Conservation (phyloP, 371 early-diverging fungal species). For the Gilbertella persicaria region DNA sequence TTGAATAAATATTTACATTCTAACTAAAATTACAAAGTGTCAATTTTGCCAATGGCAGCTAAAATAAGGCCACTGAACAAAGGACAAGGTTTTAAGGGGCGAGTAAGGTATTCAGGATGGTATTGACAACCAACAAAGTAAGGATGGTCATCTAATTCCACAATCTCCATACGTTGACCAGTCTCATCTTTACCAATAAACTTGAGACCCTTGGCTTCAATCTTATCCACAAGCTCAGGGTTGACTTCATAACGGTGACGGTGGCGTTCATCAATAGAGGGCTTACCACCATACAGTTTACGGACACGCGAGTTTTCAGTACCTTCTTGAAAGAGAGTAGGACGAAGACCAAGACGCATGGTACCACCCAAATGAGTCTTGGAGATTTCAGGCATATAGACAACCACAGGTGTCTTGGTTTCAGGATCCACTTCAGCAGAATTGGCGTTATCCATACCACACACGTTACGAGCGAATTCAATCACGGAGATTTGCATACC, state of each 20-base stretch:
- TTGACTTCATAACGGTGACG: slow-evolving; percentile 99
- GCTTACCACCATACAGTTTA: slow-evolving; percentile 71
- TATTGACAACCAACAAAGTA: slow-evolving; percentile 98
- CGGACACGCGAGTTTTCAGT: slow-evolving; percentile 61
- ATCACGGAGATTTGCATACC: slow-evolving; percentile 99
- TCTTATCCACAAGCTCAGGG: slow-evolving; percentile 71
- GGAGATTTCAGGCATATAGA: slow-evolving; percentile 97
- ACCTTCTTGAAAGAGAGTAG: slow-evolving; percentile 78
- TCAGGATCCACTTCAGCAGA: slow-evolving; percentile 86
- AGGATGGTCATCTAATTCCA: slow-evolving; percentile 92
- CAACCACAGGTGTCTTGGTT: slow-evolving; percentile 75
- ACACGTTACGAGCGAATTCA: slow-evolving; percentile 97
- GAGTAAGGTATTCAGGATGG: slow-evolving; percentile 99
- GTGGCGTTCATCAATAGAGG: slow-evolving; percentile 89
- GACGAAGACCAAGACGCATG: slow-evolving; percentile 93
- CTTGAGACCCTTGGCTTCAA: slow-evolving; percentile 87
- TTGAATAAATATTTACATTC: background rate
- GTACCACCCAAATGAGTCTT: slow-evolving; percentile 94
- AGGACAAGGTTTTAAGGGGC: slow-evolving; percentile 91
- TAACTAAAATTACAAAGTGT: slow-evolving; percentile 27
- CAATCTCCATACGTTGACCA: slow-evolving; percentile 96
- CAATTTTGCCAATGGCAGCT: slow-evolving; percentile 67
- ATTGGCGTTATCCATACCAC: slow-evolving; percentile 80
- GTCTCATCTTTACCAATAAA: slow-evolving; percentile 95
- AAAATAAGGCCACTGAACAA: slow-evolving; percentile 92